Conservation (phyloP, 192 early-diverging fungal species). For the Thoreauomyces humboldtii region DNA sequence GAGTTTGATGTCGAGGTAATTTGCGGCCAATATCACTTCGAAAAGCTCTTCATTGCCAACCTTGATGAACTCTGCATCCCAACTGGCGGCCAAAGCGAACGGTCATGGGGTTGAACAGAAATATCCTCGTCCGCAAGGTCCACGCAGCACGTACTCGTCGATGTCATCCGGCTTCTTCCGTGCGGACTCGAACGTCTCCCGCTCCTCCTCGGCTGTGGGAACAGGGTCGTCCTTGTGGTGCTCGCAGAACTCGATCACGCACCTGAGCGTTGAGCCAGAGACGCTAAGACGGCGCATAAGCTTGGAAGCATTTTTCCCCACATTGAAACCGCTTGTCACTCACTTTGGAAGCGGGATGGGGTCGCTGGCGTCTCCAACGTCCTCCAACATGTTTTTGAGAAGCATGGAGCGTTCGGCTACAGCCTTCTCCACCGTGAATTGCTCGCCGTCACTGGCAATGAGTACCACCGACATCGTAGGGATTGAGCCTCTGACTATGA, state of each 20-base stretch:
- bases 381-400: slow-evolving; percentile 77
- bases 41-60: slow-evolving; percentile 56
- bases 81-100: too few species aligned
- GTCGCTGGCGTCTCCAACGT: slow-evolving; percentile 64
- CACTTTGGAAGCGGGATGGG: slow-evolving; percentile 57
- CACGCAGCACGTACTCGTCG: too few species aligned
- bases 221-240: slow-evolving; percentile 58
- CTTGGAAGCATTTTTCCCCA: too few species aligned
- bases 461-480: slow-evolving; percentile 22
- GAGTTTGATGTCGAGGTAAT: slow-evolving; percentile 95
- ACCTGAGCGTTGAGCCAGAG: slow-evolving; percentile 44
- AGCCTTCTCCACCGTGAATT: slow-evolving; percentile 56
- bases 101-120: too few species aligned
- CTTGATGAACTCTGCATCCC: slow-evolving; percentile 57
- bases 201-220: slow-evolving; percentile 36
- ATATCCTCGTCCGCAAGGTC: too few species aligned
- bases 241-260: slow-evolving; percentile 52
- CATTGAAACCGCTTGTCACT: too few species aligned
- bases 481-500: too few species aligned
- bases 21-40: slow-evolving; percentile 73
- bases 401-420: slow-evolving; percentile 71
- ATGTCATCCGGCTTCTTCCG: slow-evolving; percentile 46
- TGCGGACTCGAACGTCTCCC: slow-evolving; percentile 33
- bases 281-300: too few species aligned
- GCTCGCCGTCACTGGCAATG: slow-evolving; percentile 28